Percentiles rank a stretch among this genome's conserved stretches.
These are phyloP conservation scores for Venturia asperata DNA, from an alignment of 2,329 filamentous ascomycete genomes.

Conservation along the genomic window DNA sequence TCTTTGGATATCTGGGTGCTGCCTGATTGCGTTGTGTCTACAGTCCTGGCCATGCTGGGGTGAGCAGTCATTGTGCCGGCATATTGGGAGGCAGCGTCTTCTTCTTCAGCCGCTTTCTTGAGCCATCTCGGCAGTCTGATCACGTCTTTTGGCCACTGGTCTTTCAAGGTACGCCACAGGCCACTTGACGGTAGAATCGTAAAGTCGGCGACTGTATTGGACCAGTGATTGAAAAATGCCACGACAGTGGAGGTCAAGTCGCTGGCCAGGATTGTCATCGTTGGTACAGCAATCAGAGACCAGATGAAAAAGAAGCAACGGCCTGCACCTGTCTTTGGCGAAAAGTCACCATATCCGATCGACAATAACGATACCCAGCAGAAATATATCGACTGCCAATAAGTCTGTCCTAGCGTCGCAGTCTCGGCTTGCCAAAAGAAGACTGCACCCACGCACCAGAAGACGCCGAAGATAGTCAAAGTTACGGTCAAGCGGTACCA, in stretches of 20 bases:
- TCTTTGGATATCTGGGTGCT: neutral
- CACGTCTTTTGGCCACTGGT: slow-evolving; percentile 9
- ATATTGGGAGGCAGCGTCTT: slow-evolving; percentile 18
- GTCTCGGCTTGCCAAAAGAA: slow-evolving; percentile 17
- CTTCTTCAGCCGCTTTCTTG: slow-evolving; percentile 18
- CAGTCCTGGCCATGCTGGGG: neutral
- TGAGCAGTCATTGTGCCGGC: slow-evolving; percentile 7
- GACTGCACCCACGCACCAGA: slow-evolving; percentile 19
- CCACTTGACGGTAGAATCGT: slow-evolving; percentile 15
- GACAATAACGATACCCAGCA: slow-evolving; percentile 18
- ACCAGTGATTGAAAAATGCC: slow-evolving; percentile 15
- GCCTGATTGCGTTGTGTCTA: neutral
- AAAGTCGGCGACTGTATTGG: slow-evolving; percentile 18
- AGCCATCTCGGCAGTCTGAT: slow-evolving; percentile 3
- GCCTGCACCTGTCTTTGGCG: slow-evolving; percentile 15
- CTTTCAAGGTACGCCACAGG: slow-evolving; percentile 9
- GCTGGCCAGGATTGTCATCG: slow-evolving; percentile 16
- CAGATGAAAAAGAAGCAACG: slow-evolving; percentile 20
- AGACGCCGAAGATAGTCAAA: slow-evolving; percentile 12
- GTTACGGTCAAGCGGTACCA: slow-evolving; percentile 13
- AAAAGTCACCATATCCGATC: slow-evolving; percentile 19
- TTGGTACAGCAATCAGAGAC: slow-evolving; percentile 18
- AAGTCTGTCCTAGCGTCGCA: slow-evolving; percentile 3
- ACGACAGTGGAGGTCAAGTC: slow-evolving; percentile 16
- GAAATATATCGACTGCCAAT: slow-evolving; percentile 19